phyloP scores from a whole-genome alignment of 2,329 filamentous ascomycete species.

The Xylaria sp. region DNA sequence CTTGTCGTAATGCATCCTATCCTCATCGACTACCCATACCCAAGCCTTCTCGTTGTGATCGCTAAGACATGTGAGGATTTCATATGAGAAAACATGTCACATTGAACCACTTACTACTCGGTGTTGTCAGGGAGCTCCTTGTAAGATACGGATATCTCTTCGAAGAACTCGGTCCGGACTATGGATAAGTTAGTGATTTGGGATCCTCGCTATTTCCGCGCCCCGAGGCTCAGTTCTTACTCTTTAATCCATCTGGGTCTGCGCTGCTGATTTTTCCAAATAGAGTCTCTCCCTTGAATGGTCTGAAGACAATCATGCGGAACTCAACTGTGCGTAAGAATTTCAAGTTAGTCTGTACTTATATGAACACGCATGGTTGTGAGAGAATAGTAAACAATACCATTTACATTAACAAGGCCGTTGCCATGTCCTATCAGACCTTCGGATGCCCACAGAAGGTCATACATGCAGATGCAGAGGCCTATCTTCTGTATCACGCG shows the following conservation, averaged over 20 bases:
- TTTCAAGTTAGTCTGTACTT: constrained; percentile 1
- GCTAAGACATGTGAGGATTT: constrained; percentile 55
- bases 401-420: constrained; percentile 93
- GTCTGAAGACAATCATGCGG: constrained; percentile 90
- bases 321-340: constrained; percentile 77
- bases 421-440: constrained; percentile 93
- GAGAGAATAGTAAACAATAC: constrained; percentile 56
- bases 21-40: constrained; percentile 82
- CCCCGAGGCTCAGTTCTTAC: constrained; percentile 54
- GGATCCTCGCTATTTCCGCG: not conserved
- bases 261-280: constrained; percentile 83
- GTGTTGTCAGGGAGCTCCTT: constrained; percentile 79
- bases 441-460: constrained; percentile 88
- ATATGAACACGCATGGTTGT: not conserved
- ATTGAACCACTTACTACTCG: constrained; percentile 72
- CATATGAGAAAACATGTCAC: constrained; percentile 33
- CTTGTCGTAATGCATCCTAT: constrained; percentile 86
- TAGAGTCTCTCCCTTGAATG: constrained; percentile 94
- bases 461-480: constrained; percentile 92
- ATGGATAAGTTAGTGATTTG: constrained; percentile 21
- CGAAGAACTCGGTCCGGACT: constrained; percentile 92
- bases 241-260: constrained; percentile 76
- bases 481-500: constrained; percentile 92
- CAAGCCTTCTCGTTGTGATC: constrained; percentile 81
- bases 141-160: constrained; percentile 85